Percentiles rank a stretch among this genome's conserved stretches.
Conservation (phyloP, 176 grass and related monocot species). For the Saccharum officinarum region DNA sequence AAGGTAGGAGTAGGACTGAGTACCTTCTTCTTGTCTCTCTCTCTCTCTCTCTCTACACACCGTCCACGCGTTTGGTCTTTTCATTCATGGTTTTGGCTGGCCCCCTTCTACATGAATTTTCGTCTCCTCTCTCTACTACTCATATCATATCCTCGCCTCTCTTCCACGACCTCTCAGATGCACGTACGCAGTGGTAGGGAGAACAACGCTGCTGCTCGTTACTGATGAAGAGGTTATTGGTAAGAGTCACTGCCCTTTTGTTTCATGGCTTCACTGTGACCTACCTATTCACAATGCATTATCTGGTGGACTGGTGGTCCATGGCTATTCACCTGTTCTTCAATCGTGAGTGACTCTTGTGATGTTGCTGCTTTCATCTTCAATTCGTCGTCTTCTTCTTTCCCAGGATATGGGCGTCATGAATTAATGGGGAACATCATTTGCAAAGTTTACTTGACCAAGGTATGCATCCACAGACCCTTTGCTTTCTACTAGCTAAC, state of each 20-base stretch:
- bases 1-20: too few relatives aligned
- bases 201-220: neutral
- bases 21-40: too few relatives aligned
- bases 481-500: neutral
- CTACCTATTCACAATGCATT: neutral
- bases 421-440: slow-evolving; percentile 11
- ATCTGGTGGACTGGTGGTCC: neutral
- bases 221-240: neutral
- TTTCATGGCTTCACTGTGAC: slow-evolving; percentile 2
- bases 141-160: neutral
- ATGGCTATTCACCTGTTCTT: neutral
- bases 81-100: slow-evolving; percentile 7
- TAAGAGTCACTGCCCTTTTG: neutral
- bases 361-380: neutral
- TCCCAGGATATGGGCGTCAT: neutral
- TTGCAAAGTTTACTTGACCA: neutral
- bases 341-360: neutral
- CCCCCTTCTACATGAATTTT: slow-evolving; percentile 5
- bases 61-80: neutral
- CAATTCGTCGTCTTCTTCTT: neutral
- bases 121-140: neutral
- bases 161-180: neutral
- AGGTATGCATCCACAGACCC: neutral
- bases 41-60: too few relatives aligned
- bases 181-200: neutral